Evolutionary conservation across 2,329 filamentous ascomycete genomes (phyloP), one percentile per base, ranked within the genome.

Genomic region (Teratosphaeria viscida): DNA sequence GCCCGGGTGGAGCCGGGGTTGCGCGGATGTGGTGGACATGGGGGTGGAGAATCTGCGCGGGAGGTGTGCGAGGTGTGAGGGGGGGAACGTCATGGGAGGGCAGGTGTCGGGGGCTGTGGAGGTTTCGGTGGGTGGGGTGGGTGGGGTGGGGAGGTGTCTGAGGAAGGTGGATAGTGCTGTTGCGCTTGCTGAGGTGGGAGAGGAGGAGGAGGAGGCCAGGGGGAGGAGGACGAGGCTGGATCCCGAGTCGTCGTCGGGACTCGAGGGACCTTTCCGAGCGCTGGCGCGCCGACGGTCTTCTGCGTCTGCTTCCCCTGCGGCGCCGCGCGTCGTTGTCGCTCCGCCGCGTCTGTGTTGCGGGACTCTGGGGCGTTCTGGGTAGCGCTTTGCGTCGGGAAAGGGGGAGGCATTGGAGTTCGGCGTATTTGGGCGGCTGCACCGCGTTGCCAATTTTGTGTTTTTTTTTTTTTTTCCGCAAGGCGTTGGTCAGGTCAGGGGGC

Each of bases 11-110:
- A 54, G 27, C 10, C 14, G 32, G 5, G 59, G 56, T 1, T 61
- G 61, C 37, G 55, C 52, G 43, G 55, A 60, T 39, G 52, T 26
- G 23, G 55, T 52, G 5, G 57, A 62, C 37, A 56, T 62, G 10
- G 61, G 61, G 26, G 56, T 62, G 0, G 59, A 59, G 55, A 57
- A 1, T 4, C 34, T 57, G 5, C 12, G 27, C 4, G n/a, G 12
- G 8, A 2, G 5, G 12, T 61, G 60, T 39, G 29, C 29, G n/a
- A 23, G 16, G 19, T 57, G 55, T 55, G 29, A 34, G n/a, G 4
- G 0, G 29, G 19, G 5, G 32, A 32, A 8, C 11, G 2, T 6
- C 5, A 6, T 53, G 23, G 14, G 7, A 14, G 52, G 27, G 29
- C 16, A 5, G 29, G 4, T 32, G 29, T 32, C 29, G 4, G 5